Percentiles rank a stretch among this genome's conserved stretches.
Conservation (phyloP, 75 land plant species). For the Selaginella tamariscina region DNA sequence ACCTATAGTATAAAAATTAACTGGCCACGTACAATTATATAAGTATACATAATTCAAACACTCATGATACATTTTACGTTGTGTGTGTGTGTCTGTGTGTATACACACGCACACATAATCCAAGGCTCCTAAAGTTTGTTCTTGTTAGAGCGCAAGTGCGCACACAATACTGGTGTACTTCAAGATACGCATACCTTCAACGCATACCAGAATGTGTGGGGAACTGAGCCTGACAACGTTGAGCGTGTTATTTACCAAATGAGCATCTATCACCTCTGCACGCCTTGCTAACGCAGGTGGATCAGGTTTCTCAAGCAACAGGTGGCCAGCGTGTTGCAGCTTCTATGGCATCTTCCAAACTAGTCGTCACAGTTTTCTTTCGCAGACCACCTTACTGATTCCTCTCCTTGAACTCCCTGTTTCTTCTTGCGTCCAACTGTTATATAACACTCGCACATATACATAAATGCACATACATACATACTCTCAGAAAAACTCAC, state of each 20-base stretch:
- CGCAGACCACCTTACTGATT: background rate
- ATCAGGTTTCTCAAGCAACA: slow-evolving; percentile 25
- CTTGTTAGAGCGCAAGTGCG: slow-evolving; percentile 23
- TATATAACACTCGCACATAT: no score
- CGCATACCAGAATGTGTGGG: slow-evolving; percentile 33
- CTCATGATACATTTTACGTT: no score
- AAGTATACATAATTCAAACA: no score
- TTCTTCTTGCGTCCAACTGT: no score
- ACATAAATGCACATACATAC: no score
- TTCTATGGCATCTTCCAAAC: slow-evolving; percentile 30
- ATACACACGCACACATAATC: no score
- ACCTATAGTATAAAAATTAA: slow-evolving; percentile 6
- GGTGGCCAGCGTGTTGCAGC: slow-evolving; percentile 35
- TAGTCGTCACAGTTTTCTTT: background rate
- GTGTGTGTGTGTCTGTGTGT: no score
- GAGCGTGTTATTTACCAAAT: slow-evolving; percentile 21
- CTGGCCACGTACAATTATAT: no score
- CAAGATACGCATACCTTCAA: slow-evolving; percentile 32
- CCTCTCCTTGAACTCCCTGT: background rate
- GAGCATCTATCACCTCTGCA: slow-evolving; percentile 16
- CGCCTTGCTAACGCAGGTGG: slow-evolving; percentile 25
- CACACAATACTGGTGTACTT: slow-evolving; percentile 31
- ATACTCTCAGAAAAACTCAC: no score
- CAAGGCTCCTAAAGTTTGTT: no score
- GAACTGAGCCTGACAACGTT: slow-evolving; percentile 18